Evolutionary conservation across 1,284 basidiomycete genomes (phyloP).

Genomic region (Heterobasidion parviporum): DNA sequence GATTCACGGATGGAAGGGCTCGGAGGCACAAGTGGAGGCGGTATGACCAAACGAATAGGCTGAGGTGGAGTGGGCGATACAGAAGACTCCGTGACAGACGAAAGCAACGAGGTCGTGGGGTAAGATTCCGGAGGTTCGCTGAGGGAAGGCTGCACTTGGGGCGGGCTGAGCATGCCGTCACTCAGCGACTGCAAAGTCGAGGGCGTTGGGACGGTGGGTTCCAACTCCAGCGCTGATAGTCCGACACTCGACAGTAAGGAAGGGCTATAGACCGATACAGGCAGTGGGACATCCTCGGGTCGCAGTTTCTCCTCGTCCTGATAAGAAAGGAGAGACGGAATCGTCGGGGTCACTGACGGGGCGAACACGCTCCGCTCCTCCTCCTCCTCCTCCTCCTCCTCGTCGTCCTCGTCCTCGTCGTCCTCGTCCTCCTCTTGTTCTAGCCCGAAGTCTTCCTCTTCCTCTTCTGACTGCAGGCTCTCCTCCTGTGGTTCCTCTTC

Average conservation of each 20-base stretch:
- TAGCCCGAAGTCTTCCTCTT: neutral
- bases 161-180: constrained; percentile 7
- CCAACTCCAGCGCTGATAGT: neutral
- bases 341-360: neutral
- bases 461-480: neutral
- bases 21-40: neutral
- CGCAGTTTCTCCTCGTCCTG: constrained; percentile 13
- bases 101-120: constrained; percentile 15
- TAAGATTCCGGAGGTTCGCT: constrained; percentile 5
- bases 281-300: constrained; percentile 31
- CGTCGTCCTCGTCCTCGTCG: no score
- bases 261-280: constrained; percentile 24
- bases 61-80: neutral
- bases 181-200: constrained; percentile 8
- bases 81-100: constrained; percentile 14
- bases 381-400: neutral
- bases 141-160: constrained; percentile 18
- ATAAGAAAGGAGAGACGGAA: neutral
- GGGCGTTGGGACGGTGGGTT: constrained; percentile 5
- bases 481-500: neutral
- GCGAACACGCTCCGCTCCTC: neutral
- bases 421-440: neutral
- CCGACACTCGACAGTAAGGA: neutral
- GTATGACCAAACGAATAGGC: neutral
- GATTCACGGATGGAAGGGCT: constrained; percentile 30